phyloP scores from a whole-genome alignment of 176 grass and related monocot genomes.

The Carex kokanica region DNA sequence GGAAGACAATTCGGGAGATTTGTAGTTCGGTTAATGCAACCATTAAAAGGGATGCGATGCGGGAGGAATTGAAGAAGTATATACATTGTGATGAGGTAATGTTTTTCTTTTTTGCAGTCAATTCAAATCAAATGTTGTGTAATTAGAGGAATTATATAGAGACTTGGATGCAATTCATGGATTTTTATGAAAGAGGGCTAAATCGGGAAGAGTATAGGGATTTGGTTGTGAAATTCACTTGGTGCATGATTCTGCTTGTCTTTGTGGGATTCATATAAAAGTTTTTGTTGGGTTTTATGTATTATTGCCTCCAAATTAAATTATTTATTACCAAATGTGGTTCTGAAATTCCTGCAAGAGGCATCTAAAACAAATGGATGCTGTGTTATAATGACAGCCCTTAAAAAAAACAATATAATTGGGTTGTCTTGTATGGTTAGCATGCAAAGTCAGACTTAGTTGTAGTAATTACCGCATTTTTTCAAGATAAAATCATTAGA shows the following conservation, averaged over 20 bases:
- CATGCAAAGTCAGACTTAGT: conserved; percentile 53
- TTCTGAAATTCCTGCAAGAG: not conserved
- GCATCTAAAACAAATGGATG: too few species aligned
- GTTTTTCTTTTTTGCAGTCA: too few species aligned
- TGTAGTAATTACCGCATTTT: conserved; percentile 40
- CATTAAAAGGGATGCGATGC: conserved; percentile 17
- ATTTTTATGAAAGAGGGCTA: conserved; percentile 36
- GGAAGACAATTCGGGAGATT: conserved; percentile 23
- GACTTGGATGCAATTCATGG: not conserved
- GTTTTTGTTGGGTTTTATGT: conserved; percentile 44
- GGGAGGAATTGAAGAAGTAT: conserved; percentile 20
- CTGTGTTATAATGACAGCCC: too few species aligned
- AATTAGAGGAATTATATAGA: too few species aligned
- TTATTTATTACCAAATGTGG: not conserved
- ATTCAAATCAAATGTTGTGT: too few species aligned
- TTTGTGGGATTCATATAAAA: not conserved
- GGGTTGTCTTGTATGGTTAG: conserved; percentile 11
- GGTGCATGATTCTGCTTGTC: not conserved
- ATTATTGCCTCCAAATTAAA: not conserved
- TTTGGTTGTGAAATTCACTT: conserved; percentile 44
- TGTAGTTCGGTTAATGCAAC: conserved; percentile 8
- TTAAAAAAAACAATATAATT: not conserved
- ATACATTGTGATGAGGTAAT: conserved; percentile 19
- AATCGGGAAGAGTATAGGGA: not conserved
- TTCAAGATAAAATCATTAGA: not conserved